Evolutionary conservation across 176 grass and related monocot genomes (phyloP).

Genomic region (Oryza nivara): DNA sequence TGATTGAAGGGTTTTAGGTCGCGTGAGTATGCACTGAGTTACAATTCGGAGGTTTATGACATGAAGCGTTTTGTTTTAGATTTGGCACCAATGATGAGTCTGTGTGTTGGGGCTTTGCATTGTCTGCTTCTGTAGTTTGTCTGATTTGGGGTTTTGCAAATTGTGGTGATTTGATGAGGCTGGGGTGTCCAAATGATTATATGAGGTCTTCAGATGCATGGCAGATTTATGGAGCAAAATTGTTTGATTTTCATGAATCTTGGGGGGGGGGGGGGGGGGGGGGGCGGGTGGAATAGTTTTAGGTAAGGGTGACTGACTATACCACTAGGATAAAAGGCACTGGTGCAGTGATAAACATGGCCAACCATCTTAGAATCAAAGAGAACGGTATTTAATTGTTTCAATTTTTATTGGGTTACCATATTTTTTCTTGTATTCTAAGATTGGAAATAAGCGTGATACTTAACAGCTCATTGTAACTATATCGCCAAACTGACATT

Average conservation of each 20-base stretch:
- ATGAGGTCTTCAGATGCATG: not conserved
- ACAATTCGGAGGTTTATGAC: not conserved
- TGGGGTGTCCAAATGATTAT: not conserved
- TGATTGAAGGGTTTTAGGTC: constrained; percentile 1
- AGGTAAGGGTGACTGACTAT: not conserved
- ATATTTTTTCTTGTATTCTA: constrained; percentile 1
- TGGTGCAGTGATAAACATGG: not conserved
- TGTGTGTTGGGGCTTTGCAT: not conserved
- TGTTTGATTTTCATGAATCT: not conserved
- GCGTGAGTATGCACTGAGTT: not conserved
- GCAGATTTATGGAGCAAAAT: no score
- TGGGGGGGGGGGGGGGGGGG: not conserved
- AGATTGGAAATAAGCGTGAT: constrained; percentile 1
- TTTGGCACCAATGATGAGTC: not conserved
- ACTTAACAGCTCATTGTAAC: not conserved
- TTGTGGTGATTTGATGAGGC: not conserved
- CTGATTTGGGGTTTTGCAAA: not conserved
- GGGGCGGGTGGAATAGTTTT: not conserved
- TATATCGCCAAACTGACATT: not conserved
- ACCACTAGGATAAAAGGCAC: not conserved
- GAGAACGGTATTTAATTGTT: constrained; percentile 2
- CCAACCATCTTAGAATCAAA: not conserved
- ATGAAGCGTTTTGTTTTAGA: not conserved
- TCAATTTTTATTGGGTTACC: constrained; percentile 11
- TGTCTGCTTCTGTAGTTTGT: constrained; percentile 25